phyloP scores from a whole-genome alignment of 2,329 filamentous ascomycete species.

The Cercospora janseana region DNA sequence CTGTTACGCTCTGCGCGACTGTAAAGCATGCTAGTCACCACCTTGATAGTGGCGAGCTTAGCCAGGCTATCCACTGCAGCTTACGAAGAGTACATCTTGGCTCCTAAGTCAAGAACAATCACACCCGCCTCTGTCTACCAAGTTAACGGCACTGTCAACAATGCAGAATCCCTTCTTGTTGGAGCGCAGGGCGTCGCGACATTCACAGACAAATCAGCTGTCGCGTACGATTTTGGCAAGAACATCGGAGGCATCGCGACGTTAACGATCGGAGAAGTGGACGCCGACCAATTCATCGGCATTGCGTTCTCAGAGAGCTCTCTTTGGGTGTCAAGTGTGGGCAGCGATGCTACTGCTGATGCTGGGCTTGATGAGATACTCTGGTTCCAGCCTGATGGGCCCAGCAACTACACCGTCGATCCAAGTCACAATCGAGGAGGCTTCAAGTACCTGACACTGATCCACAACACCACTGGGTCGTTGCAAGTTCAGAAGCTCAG shows the following conservation, averaged over 20 bases:
- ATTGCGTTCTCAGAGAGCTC: conserved; percentile 45
- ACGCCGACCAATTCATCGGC: conserved; percentile 42
- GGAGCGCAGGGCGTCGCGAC: conserved; percentile 34
- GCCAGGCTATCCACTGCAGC: conserved; percentile 23
- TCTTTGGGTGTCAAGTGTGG: conserved; percentile 52
- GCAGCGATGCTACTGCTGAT: conserved; percentile 45
- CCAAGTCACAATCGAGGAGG: conserved; percentile 50
- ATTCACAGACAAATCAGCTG: conserved; percentile 40
- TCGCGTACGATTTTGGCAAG: conserved; percentile 44
- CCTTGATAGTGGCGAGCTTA: conserved; percentile 10
- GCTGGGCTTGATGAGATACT: conserved; percentile 48
- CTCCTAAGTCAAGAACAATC: conserved; percentile 41
- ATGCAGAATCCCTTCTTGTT: conserved; percentile 37
- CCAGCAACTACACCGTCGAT: conserved; percentile 46
- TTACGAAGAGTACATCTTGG: conserved; percentile 45
- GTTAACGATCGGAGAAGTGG: conserved; percentile 38
- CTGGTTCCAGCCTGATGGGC: conserved; percentile 46
- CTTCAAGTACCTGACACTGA: conserved; percentile 54
- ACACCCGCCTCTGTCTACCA: conserved; percentile 41
- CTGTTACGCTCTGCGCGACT: too few species aligned
- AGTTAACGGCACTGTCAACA: conserved; percentile 42
- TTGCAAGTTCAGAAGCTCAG: conserved; percentile 42
- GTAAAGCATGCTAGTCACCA: neutral
- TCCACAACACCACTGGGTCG: conserved; percentile 40
- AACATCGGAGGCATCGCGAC: conserved; percentile 46